Percentiles rank a stretch among this genome's conserved stretches.
Evolutionary conservation across 345 rosid genomes (phyloP).

Genomic region (Citrus mangshanensis): DNA sequence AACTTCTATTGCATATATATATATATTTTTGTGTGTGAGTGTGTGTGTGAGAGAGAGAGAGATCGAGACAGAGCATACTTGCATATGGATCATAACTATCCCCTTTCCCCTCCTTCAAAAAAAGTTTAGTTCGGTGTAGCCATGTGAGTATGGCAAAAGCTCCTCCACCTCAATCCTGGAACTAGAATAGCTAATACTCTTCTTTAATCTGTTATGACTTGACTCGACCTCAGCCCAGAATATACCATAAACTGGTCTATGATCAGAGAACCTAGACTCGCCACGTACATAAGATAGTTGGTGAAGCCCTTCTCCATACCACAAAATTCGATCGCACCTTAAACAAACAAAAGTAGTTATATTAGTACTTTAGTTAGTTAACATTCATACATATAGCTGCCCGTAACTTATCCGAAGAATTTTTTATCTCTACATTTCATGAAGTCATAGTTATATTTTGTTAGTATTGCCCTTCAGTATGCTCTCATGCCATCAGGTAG

Average conservation of each 20-base stretch:
- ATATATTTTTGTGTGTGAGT: no score
- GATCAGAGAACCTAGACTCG: constrained; percentile 95
- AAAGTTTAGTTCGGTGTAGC: constrained; percentile 91
- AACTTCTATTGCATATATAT: background rate
- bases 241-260: constrained; percentile 93
- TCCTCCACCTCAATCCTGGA: constrained; percentile 89
- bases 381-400: background rate
- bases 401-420: background rate
- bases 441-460: background rate
- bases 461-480: background rate
- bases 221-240: constrained; percentile 95
- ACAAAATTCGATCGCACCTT: constrained; percentile 96
- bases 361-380: constrained; percentile 19
- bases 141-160: constrained; percentile 81
- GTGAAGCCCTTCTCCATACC: constrained; percentile 96
- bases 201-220: constrained; percentile 63
- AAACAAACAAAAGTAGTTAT: constrained; percentile 1
- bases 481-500: background rate
- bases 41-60: constrained; percentile 5
- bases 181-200: constrained; percentile 66
- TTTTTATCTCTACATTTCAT: background rate
- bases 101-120: constrained; percentile 43
- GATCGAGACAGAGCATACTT: constrained; percentile 22
- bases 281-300: constrained; percentile 87
- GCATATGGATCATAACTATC: background rate